A percentile compares a stretch with the other conserved stretches of the same genome.
Evolutionary conservation across 345 rosid species (phyloP).

Genomic region (Hypericum androsaemum): DNA sequence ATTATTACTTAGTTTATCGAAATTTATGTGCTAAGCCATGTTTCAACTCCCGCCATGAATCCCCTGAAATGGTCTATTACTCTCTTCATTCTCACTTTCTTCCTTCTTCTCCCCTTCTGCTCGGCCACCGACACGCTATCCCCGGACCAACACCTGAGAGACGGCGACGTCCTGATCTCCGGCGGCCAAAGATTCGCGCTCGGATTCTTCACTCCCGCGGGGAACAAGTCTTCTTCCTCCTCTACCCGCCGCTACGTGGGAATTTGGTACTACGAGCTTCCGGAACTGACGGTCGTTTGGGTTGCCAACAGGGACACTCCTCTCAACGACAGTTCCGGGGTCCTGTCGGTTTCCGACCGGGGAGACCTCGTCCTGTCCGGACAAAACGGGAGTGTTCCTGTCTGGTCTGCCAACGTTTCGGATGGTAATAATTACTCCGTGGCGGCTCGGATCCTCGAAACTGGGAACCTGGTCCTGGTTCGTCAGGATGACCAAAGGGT

Average conservation of each 20-base stretch:
- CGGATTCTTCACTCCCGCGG: conserved; percentile 6
- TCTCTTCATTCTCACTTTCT: not conserved
- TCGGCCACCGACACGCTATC: not conserved
- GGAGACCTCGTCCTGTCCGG: conserved; percentile 6
- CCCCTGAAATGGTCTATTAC: too few species aligned
- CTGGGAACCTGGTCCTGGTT: conserved; percentile 9
- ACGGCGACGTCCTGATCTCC: conserved; percentile 8
- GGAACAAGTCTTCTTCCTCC: too few species aligned
- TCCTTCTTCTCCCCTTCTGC: not conserved
- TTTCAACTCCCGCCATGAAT: too few species aligned
- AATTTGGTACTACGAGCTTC: not conserved
- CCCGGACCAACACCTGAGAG: not conserved
- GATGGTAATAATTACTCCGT: not conserved
- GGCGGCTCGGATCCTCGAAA: conserved; percentile 11
- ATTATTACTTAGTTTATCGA: too few species aligned
- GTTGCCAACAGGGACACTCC: conserved; percentile 12
- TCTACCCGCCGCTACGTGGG: not conserved
- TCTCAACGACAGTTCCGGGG: conserved; percentile 7
- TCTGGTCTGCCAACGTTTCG: conserved; percentile 5
- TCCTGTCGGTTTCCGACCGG: not conserved
- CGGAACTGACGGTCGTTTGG: conserved; percentile 8
- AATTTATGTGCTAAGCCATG: too few species aligned
- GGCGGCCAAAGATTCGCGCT: not conserved
- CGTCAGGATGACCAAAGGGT: not conserved
- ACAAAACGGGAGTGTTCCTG: not conserved